A percentile compares a stretch with the other conserved stretches of the same genome.
phyloP scores from a whole-genome alignment of 176 grass and related monocot species.

The Lolium perenne region DNA sequence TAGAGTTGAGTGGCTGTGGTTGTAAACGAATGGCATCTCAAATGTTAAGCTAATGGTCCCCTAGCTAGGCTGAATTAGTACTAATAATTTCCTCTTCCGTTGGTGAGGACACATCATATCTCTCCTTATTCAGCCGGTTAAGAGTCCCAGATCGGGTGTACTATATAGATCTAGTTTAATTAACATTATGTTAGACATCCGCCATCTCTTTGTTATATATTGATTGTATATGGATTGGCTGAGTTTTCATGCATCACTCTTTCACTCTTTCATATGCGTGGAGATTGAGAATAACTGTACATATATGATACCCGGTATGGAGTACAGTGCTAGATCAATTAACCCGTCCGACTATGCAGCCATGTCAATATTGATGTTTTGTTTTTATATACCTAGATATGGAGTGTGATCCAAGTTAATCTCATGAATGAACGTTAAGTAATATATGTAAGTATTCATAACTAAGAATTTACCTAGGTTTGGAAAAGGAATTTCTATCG shows the following conservation, averaged over 20 bases:
- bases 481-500: background rate
- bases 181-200: background rate
- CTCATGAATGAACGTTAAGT: background rate
- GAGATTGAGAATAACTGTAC: background rate
- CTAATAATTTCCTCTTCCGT: conserved; percentile 14
- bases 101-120: conserved; percentile 5
- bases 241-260: background rate
- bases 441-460: background rate
- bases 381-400: background rate
- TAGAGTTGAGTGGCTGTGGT: background rate
- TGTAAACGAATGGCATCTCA: background rate
- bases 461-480: background rate
- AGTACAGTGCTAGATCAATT: background rate
- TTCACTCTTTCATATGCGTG: background rate
- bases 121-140: background rate
- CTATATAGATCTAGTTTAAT: background rate
- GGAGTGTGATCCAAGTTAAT: background rate
- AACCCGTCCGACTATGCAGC: background rate
- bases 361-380: background rate
- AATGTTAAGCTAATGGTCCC: conserved; percentile 17
- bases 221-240: background rate
- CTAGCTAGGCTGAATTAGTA: background rate
- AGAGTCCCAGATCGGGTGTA: background rate
- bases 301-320: background rate
- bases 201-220: background rate